Evolutionary conservation across 768 basidiomycete species (phyloP).

Genomic region (Tricholoma sp.): DNA sequence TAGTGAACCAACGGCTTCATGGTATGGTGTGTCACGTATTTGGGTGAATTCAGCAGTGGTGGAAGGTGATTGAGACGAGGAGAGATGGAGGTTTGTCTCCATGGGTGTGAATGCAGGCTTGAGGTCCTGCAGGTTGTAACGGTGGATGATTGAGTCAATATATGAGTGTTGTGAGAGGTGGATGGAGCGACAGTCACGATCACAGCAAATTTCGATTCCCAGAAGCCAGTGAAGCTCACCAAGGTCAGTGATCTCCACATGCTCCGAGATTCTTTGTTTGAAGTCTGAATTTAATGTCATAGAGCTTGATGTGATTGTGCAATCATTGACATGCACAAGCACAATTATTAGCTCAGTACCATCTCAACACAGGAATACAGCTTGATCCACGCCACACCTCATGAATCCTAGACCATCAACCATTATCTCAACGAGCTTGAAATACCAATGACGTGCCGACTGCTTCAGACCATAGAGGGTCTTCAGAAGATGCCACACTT

Average conservation of each 20-base stretch:
- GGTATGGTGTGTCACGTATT: slow-evolving; percentile 4
- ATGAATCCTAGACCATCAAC: not conserved
- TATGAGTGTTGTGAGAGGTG: not conserved
- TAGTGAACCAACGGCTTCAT: slow-evolving; percentile 15
- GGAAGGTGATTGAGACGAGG: slow-evolving; percentile 3
- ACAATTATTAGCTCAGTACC: not conserved
- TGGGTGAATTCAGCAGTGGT: not conserved
- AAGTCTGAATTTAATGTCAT: no score
- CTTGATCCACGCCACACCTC: not conserved
- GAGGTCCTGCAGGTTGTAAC: not conserved
- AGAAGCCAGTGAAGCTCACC: not conserved
- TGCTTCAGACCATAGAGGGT: slow-evolving; percentile 28
- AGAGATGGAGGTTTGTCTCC: not conserved
- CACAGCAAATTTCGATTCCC: not conserved
- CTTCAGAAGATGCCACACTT: slow-evolving; percentile 19
- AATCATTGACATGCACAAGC: not conserved
- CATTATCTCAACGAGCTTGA: slow-evolving; percentile 4
- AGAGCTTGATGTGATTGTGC: not conserved
- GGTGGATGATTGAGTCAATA: not conserved
- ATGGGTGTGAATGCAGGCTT: slow-evolving; percentile 3
- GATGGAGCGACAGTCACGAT: not conserved
- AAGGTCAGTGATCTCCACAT: not conserved
- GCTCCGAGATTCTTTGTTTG: no score
- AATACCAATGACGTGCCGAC: slow-evolving; percentile 14
- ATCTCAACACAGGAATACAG: not conserved